These are phyloP conservation scores for Lecanicillium sp. DNA, from an alignment of 2,329 filamentous ascomycete species.

Conservation along the genomic window DNA sequence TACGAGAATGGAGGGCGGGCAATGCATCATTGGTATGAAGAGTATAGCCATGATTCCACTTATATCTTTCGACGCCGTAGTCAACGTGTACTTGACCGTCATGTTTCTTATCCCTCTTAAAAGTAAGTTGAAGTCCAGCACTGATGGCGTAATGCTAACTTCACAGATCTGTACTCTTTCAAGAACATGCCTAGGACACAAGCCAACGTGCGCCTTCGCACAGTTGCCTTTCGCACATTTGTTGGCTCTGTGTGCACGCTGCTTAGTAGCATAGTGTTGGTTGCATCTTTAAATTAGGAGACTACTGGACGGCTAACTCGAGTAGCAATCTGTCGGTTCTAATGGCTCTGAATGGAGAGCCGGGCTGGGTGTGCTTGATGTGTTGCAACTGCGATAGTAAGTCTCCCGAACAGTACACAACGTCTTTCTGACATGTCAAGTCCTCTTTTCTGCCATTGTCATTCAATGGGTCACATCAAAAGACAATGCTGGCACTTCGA, in stretches of 20 bases:
- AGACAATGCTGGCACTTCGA: slow-evolving; percentile 30
- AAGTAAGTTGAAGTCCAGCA: slow-evolving; percentile 27
- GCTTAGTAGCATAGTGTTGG: slow-evolving; percentile 48
- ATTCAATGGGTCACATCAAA: slow-evolving; percentile 51
- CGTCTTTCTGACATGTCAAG: slow-evolving; percentile 20
- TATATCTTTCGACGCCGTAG: slow-evolving; percentile 50
- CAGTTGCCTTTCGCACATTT: slow-evolving; percentile 49
- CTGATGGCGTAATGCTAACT: neutral
- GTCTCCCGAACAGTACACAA: slow-evolving; percentile 12
- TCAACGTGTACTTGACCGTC: slow-evolving; percentile 55
- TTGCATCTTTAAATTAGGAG: slow-evolving; percentile 3
- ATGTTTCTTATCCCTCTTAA: slow-evolving; percentile 55
- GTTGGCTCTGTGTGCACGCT: slow-evolving; percentile 50
- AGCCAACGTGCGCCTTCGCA: slow-evolving; percentile 35
- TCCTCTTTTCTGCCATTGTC: slow-evolving; percentile 52
- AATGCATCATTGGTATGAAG: slow-evolving; percentile 56
- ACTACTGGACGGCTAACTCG: neutral
- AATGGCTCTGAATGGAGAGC: slow-evolving; percentile 50
- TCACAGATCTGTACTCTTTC: slow-evolving; percentile 45
- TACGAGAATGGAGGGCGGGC: slow-evolving; percentile 42
- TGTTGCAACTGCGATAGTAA: slow-evolving; percentile 56
- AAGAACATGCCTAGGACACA: slow-evolving; percentile 33
- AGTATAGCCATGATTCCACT: slow-evolving; percentile 51
- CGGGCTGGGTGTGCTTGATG: slow-evolving; percentile 57
- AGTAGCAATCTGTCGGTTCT: slow-evolving; percentile 49